Base-by-base conservation (phyloP, 257 asterid genomes). In the Leonotis leonurus region DNA sequence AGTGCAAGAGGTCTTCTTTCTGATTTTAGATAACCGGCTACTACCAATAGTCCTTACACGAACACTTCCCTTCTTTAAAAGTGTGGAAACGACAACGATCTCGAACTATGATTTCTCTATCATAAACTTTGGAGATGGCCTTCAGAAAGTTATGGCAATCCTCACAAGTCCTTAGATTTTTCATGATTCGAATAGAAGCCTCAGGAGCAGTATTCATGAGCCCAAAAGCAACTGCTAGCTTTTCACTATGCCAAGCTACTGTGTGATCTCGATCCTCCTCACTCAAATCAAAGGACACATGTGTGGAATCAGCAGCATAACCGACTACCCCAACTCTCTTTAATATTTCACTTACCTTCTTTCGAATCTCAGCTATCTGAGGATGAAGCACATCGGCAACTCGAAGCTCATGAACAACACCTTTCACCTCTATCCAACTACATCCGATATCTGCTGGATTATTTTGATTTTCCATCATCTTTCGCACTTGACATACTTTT, bases 361-460 rank as follows among this genome's bases (percentile, higher is more conserved):
- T 60, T 60, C 33, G 70, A 68, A 89, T 76, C 66, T 83, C 80
- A 20, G 21, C 46, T 70, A 83, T 84, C 62, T 71, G 74, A 0
- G 79, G 69, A 70, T 84, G 95, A 56, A 82, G 56, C 62, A 66
- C 48, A 77, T 85, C 95, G 36, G 87, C 83, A 66, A 81, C 90
- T 24, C 85, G 82, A 58, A 86, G 86, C 78, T 86, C 89, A 16
- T 86, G 94, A 64, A 72, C 68, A 27, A 46, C 51, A 7, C 88
- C 84, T 18, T 83, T 63, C 39, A 79, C 63, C 72, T 83, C 92
- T 50, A 89, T 78, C 94, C 95, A 85, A 67, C 95, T 87, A 49
- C 81, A 74, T 21, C 95, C 95, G 13, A 83, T 78, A 49, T 79
- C 89, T 0, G 73, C 62, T 2, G 44, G 76, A 54, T 52, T 78